Evolutionary conservation across 208 protist species (phyloP), one percentile per base, ranked within the genome.

Genomic region (Crithidia fasciculata): DNA sequence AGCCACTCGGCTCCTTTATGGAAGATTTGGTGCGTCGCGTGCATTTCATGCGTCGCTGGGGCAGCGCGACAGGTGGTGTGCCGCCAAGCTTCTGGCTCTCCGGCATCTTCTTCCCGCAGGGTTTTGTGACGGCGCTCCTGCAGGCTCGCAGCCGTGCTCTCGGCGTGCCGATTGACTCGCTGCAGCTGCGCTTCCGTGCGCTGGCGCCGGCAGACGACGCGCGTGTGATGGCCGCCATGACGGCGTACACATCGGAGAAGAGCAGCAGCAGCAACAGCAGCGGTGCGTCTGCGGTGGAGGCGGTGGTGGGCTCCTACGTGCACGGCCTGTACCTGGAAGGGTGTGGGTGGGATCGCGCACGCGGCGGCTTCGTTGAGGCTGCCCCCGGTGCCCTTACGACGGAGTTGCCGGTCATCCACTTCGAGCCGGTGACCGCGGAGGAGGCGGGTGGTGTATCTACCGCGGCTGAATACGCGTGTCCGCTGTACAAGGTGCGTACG

Each of bases 81-180:
- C 98, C 96, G 39, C 69, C 77, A 28, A 90, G 84, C 59, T 99
- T 96, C 85, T 99, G 96, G 97, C 89, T 99, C 37, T 96, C 97
- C 2, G 98, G 98, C 6, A 97, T 99, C 72, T 99, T 98, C 88
- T 99, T 99, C 78, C 97, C 98, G 10, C 98, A 98, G 65, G 95
- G 93, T 12, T 98, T 98, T 72, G 82, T 98, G 15, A 98, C 93
- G 10, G 92, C 86, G 58, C 79, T 98, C 18, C 78, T 98, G 66
- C 95, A 98, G 84, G 81, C 90, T 5, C 91, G 94, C 74, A 96
- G 90, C 60, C 86, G 95, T 36, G 79, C 85, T 37, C 85, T 94
- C 57, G 78, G 83, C 49, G 91, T 96, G 43, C 93, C 95, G 7
- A 96, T 98, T 81, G 95, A 98, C 75, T 87, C 87, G 13, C 74